Evolutionary conservation across 768 basidiomycete genomes (phyloP), one percentile per base, ranked within the genome.

Genomic region (Boletus sensibilis): DNA sequence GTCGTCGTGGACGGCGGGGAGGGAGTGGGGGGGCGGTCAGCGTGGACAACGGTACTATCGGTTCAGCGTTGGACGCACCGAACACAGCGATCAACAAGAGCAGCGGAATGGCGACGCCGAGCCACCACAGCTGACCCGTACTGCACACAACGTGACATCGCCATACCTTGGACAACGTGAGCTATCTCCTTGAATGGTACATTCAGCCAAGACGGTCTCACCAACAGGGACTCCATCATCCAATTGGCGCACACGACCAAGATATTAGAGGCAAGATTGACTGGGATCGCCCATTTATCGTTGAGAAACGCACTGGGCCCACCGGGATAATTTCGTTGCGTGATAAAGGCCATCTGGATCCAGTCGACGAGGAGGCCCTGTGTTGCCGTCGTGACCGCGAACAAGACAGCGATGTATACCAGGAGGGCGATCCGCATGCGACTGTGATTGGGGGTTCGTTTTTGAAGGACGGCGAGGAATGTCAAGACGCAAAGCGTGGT

Each of bases 141-240:
- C 68, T 66, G 76, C 78, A 80, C 23, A 80, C 77, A 14, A 79
- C 73, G 71, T 74, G 77, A 58, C 79, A 80, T 20, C 78, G 68
- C 78, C 78, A 80, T 31, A 80, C 64, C 78, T 56, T 77, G 20
- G 9, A 37, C 40, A 12, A 12, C 25, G 33, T 48, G 18, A 57
- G 44, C 16, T 5, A 23, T 42, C 27, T 7, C 20, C 21, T 35
- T 21, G 14, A 20, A 35, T n/a, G 49, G 31, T 20, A 12, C n/a
- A 21, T 16, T 29, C 18, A 27, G 7, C 10, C 12, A 20, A 27
- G 6, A 35, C 1, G 18, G 16, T n/a, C 40, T 52, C 34, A 46
- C 42, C 53, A 59, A 31, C 34, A 54, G 5, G 16, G 49, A 42
- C 29, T 58, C 56, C 52, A 54, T 59, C 40, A 59, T 50, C 59